These are phyloP conservation scores for Auricularia sp. DNA, from an alignment of 768 basidiomycete genomes.

Conservation along the genomic window DNA sequence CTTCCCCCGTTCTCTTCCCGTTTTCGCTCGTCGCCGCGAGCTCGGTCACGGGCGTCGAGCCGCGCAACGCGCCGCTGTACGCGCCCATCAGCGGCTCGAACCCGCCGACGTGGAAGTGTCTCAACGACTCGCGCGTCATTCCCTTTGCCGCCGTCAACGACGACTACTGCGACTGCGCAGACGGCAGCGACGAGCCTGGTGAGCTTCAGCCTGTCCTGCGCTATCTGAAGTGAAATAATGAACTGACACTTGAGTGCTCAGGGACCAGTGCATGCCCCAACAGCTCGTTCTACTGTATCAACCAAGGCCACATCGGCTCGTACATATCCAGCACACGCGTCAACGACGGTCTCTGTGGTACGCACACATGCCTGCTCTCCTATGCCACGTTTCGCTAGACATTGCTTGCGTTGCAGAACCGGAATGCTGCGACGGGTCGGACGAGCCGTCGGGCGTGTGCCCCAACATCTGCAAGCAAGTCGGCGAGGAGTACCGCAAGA, in stretches of 20 bases:
- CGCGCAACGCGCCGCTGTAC: conserved; percentile 5
- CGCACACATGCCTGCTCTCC: conserved; percentile 18
- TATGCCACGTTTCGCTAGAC: not conserved
- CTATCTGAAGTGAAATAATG: not conserved
- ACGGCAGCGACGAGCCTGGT: conserved; percentile 97
- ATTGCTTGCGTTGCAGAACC: conserved; percentile 44
- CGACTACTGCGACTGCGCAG: conserved; percentile 88
- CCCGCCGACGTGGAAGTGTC: conserved; percentile 53
- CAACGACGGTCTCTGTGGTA: conserved; percentile 89
- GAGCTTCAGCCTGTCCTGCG: not conserved
- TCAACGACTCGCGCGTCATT: conserved; percentile 73
- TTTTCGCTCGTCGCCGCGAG: not conserved
- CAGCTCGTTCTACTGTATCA: conserved; percentile 72
- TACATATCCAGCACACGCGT: conserved; percentile 74
- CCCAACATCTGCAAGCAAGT: conserved; percentile 65
- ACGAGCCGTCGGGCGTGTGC: conserved; percentile 78
- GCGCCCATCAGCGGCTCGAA: conserved; percentile 29
- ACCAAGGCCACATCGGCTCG: conserved; percentile 79
- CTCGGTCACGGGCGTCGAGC: conserved; percentile 8
- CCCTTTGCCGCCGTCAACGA: conserved; percentile 80
- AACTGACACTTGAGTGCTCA: conserved; percentile 17
- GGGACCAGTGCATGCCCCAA: conserved; percentile 81
- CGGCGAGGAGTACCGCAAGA: conserved; percentile 58
- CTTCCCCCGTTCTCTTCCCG: conserved; percentile 8
- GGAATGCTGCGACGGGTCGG: conserved; percentile 93